phyloP scores from a whole-genome alignment of 1,139 yeast species.

The Lipomyces yarrowii region DNA sequence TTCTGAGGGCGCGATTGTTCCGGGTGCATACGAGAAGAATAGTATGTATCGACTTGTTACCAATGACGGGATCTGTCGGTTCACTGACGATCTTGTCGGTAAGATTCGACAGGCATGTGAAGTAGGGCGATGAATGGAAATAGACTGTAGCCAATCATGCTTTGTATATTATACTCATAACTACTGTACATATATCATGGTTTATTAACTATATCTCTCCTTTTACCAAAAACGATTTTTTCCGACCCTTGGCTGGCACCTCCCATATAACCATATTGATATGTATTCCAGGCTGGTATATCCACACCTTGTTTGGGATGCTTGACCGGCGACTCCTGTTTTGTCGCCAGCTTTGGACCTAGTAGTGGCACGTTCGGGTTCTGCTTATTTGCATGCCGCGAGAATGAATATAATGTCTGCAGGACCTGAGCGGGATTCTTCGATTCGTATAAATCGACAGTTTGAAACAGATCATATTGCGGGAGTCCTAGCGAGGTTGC shows the following conservation, averaged over 20 bases:
- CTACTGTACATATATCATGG: not conserved
- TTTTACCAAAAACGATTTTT: slow-evolving; percentile 54
- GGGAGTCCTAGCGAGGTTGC: slow-evolving; percentile 74
- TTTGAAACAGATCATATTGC: slow-evolving; percentile 81
- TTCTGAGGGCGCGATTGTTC: slow-evolving; percentile 56
- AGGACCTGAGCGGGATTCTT: slow-evolving; percentile 79
- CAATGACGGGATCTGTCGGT: slow-evolving; percentile 56
- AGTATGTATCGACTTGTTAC: slow-evolving; percentile 61
- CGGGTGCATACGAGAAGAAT: slow-evolving; percentile 61
- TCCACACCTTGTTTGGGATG: slow-evolving; percentile 42
- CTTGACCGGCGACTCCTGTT: slow-evolving; percentile 29
- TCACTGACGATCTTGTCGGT: slow-evolving; percentile 59
- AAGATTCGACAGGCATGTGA: slow-evolving; percentile 44
- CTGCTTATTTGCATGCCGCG: slow-evolving; percentile 59
- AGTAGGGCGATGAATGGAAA: not conserved
- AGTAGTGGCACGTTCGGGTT: slow-evolving; percentile 52
- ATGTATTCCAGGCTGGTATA: slow-evolving; percentile 55
- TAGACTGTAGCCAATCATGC: not conserved
- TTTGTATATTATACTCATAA: not conserved
- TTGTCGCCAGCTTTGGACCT: slow-evolving; percentile 51
- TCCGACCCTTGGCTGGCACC: slow-evolving; percentile 59
- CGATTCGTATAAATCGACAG: slow-evolving; percentile 73
- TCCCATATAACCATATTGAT: slow-evolving; percentile 60
- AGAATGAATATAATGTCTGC: slow-evolving; percentile 71
- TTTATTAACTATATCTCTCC: slow-evolving; percentile 48